These are phyloP conservation scores for Lentinula sp. DNA, from an alignment of 768 basidiomycete genomes.

Conservation along the genomic window DNA sequence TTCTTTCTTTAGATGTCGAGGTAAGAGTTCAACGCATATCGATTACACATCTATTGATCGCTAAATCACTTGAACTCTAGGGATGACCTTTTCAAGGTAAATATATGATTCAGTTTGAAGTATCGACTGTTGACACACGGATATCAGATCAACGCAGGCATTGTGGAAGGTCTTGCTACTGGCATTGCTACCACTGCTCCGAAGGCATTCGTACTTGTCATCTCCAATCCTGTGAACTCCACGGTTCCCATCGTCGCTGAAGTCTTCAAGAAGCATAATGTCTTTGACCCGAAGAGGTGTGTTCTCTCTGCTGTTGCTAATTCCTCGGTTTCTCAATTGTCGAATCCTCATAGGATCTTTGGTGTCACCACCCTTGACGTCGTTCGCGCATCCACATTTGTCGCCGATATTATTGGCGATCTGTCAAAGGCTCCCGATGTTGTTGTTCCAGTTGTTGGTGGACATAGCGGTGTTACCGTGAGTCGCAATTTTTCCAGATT, in stretches of 20 bases:
- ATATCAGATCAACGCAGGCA: conserved; percentile 90
- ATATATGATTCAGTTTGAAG: conserved; percentile 10
- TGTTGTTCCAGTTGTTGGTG: conserved; percentile 87
- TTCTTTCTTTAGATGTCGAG: conserved; percentile 41
- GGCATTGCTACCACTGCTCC: conserved; percentile 81
- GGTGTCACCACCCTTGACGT: conserved; percentile 98
- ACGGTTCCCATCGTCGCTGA: conserved; percentile 97
- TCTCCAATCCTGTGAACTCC: conserved; percentile 99
- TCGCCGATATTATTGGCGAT: conserved; percentile 71
- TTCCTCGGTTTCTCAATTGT: conserved; percentile 2
- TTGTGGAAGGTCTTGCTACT: conserved; percentile 88
- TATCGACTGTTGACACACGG: conserved; percentile 1
- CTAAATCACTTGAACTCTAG: conserved; percentile 29
- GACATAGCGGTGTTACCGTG: conserved; percentile 90
- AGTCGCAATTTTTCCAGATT: conserved; percentile 12
- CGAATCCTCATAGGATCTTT: conserved; percentile 57
- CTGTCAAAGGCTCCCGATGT: conserved; percentile 54
- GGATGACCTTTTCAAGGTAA: conserved; percentile 93
- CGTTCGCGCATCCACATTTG: conserved; percentile 96
- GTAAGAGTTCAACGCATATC: conserved; percentile 22
- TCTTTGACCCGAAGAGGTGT: conserved; percentile 89
- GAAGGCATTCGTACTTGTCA: conserved; percentile 91
- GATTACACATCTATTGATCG: not conserved
- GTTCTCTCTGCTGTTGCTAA: conserved; percentile 9
- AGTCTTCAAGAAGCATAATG: conserved; percentile 87